phyloP scores from a whole-genome alignment of 176 grass and related monocot species.

The Oryza glaberrima region DNA sequence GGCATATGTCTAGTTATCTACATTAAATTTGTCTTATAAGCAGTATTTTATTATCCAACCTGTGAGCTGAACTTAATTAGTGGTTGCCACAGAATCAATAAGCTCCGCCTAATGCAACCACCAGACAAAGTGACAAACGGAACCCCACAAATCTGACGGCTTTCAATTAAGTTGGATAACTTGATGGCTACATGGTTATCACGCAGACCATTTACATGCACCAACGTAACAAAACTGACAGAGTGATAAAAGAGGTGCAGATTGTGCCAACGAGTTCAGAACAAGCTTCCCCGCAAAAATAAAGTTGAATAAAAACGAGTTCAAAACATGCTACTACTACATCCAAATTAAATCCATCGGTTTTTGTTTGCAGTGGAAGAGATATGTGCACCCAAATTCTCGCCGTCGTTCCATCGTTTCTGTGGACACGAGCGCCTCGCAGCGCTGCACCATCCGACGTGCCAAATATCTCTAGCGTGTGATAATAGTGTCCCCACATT shows the following conservation, averaged over 20 bases:
- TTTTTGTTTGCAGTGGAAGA: slow-evolving; percentile 20
- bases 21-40: not conserved
- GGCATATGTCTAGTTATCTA: not conserved
- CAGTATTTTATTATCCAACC: not conserved
- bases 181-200: not conserved
- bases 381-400: slow-evolving; percentile 19
- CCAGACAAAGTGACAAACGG: not conserved
- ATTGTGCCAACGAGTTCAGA: slow-evolving; percentile 28
- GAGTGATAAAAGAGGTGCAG: slow-evolving; percentile 16
- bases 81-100: not conserved
- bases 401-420: not conserved
- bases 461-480: slow-evolving; percentile 41
- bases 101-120: not conserved
- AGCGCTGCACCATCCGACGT: slow-evolving; percentile 45
- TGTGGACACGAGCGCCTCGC: slow-evolving; percentile 44
- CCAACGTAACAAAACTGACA: not conserved
- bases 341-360: slow-evolving; percentile 6
- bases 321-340: slow-evolving; percentile 18
- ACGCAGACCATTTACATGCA: not conserved
- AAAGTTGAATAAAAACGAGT: not conserved
- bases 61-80: not conserved
- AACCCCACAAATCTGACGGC: not conserved
- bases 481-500: slow-evolving; percentile 5
- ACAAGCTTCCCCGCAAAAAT: not conserved
- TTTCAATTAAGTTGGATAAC: not conserved